Conservation (phyloP, 2,329 filamentous ascomycete species). For the Sodiomyces alkalinus region DNA sequence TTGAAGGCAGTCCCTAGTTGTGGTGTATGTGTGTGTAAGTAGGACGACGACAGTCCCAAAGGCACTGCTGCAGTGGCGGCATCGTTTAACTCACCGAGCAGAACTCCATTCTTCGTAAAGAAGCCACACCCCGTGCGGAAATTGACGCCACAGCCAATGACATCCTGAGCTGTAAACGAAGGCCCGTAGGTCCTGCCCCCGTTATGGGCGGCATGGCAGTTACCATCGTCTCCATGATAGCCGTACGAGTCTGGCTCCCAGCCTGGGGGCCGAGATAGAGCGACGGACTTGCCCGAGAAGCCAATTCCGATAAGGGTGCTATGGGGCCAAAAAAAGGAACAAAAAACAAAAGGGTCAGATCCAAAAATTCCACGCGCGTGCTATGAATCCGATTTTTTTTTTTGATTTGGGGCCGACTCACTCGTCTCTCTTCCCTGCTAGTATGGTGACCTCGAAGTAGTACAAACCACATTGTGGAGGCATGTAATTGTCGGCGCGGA, state of each 20-base stretch:
- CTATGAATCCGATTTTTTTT: too few species aligned
- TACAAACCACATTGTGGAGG: conserved; percentile 84
- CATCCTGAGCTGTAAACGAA: conserved; percentile 38
- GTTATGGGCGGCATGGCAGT: conserved; percentile 41
- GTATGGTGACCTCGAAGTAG: conserved; percentile 63
- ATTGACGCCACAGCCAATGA: conserved; percentile 51
- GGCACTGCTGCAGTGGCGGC: conserved; percentile 3
- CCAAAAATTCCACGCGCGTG: too few species aligned
- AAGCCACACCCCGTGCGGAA: conserved; percentile 50
- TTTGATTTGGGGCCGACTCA: too few species aligned
- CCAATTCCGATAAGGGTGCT: conserved; percentile 48
- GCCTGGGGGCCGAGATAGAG: conserved; percentile 41
- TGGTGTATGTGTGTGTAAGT: too few species aligned
- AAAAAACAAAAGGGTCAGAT: too few species aligned
- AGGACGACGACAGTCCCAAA: not conserved
- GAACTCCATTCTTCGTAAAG: conserved; percentile 49
- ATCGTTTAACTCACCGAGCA: conserved; percentile 36
- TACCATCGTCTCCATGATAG: conserved; percentile 54
- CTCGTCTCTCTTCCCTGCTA: conserved; percentile 38
- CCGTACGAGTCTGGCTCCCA: conserved; percentile 57
- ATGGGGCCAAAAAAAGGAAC: too few species aligned
- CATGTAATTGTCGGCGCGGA: conserved; percentile 76
- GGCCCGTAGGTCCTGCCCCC: conserved; percentile 42
- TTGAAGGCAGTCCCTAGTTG: conserved; percentile 51
- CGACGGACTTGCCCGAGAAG: conserved; percentile 39